phyloP scores from a whole-genome alignment of 2,329 filamentous ascomycete species.

The Lomentospora prolificans region DNA sequence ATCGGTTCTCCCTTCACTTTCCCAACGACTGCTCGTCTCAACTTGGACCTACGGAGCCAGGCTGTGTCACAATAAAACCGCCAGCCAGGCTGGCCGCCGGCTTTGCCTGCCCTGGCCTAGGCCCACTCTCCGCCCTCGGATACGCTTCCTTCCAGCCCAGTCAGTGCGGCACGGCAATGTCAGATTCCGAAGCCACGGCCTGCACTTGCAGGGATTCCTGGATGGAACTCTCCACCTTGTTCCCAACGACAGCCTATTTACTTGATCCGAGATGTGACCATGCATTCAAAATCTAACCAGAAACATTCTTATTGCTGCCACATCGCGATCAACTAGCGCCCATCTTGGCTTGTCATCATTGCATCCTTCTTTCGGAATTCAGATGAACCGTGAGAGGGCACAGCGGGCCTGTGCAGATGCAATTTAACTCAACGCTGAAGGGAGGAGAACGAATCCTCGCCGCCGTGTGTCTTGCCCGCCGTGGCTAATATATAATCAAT shows the following conservation, averaged over 20 bases:
- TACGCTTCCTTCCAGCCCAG: not conserved
- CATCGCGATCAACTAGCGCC: not conserved
- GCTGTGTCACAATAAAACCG: not conserved
- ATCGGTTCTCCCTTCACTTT: too few relatives aligned
- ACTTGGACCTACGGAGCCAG: too few relatives aligned
- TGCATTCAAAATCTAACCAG: not conserved
- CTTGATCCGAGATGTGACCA: not conserved
- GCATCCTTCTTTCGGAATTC: not conserved
- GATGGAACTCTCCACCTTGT: not conserved
- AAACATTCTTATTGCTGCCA: not conserved
- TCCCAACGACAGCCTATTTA: not conserved
- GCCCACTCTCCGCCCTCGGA: not conserved
- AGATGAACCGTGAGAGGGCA: not conserved
- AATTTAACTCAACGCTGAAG: not conserved
- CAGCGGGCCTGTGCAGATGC: not conserved
- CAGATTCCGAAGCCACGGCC: not conserved
- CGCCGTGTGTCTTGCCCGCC: not conserved
- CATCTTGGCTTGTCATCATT: not conserved
- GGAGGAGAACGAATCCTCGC: not conserved
- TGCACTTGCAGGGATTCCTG: not conserved
- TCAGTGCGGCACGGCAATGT: slow-evolving; percentile 1
- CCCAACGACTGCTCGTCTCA: too few relatives aligned
- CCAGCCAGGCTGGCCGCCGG: too few relatives aligned
- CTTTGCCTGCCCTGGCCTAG: not conserved
- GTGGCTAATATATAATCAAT: not conserved